These are phyloP conservation scores for Thuidium tamariscinum DNA, from an alignment of 225 moss, liverwort and hornwort genomes.

Conservation along the genomic window DNA sequence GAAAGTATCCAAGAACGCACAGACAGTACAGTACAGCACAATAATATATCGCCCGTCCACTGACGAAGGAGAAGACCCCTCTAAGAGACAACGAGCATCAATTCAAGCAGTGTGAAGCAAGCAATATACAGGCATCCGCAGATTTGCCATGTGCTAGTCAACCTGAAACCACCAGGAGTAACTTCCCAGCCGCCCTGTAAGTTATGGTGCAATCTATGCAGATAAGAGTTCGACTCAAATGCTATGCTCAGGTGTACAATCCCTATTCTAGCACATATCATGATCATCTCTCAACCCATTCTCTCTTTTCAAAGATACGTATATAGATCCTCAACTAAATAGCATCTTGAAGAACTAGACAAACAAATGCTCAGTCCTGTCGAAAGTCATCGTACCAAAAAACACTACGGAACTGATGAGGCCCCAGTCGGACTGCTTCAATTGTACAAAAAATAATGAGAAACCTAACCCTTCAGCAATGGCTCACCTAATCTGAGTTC, in stretches of 20 bases:
- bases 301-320: not conserved
- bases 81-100: not conserved
- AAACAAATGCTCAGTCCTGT: not conserved
- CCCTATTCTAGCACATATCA: not conserved
- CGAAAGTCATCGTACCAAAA: not conserved
- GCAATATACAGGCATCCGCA: not conserved
- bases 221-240: not conserved
- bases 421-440: not conserved
- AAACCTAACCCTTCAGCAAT: not conserved
- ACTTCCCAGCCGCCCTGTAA: not conserved
- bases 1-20: not conserved
- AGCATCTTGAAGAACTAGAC: not conserved
- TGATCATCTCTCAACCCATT: not conserved
- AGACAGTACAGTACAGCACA: not conserved
- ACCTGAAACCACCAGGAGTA: not conserved
- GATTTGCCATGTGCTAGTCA: not conserved
- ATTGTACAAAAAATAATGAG: not conserved
- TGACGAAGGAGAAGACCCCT: not conserved
- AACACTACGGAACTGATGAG: not conserved
- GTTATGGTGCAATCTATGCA: not conserved
- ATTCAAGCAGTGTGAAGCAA: not conserved
- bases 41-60: not conserved
- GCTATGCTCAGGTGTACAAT: not conserved
- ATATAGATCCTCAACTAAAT: not conserved
- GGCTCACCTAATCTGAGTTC: constrained; percentile 3